phyloP scores from a whole-genome alignment of 768 basidiomycete species.

The Leccinum pellstonianum region DNA sequence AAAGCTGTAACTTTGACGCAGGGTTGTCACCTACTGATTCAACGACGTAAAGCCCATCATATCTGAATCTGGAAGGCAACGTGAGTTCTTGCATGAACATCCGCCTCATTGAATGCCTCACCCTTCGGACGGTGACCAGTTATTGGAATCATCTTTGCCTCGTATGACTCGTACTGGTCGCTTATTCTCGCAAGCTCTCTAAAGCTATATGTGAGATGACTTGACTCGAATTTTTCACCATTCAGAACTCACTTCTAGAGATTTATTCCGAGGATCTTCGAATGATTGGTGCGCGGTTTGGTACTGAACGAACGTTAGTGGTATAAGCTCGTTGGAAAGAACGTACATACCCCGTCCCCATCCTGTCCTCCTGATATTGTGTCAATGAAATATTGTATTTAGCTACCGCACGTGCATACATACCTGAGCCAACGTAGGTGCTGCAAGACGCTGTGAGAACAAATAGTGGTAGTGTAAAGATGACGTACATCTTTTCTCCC shows the following conservation, averaged over 20 bases:
- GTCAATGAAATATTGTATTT: neutral
- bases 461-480: neutral
- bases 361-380: constrained; percentile 25
- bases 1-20: neutral
- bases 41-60: constrained; percentile 34
- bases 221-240: neutral
- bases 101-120: constrained; percentile 5
- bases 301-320: constrained; percentile 12
- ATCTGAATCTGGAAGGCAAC: constrained; percentile 25
- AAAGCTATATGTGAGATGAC: neutral
- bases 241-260: constrained; percentile 17
- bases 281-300: constrained; percentile 28
- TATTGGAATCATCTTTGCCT: constrained; percentile 21
- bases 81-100: neutral
- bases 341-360: constrained; percentile 11
- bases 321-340: neutral
- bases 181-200: constrained; percentile 32
- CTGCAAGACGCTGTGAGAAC: constrained; percentile 20
- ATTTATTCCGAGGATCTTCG: constrained; percentile 17
- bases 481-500: constrained; percentile 38
- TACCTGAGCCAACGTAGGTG: constrained; percentile 35
- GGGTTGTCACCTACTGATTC: constrained; percentile 16
- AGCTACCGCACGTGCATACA: neutral
- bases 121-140: constrained; percentile 26
- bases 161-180: constrained; percentile 40